Evolutionary conservation across 2,329 filamentous ascomycete species (phyloP), one percentile per base, ranked within the genome.

Genomic region (Fusarium sp.): DNA sequence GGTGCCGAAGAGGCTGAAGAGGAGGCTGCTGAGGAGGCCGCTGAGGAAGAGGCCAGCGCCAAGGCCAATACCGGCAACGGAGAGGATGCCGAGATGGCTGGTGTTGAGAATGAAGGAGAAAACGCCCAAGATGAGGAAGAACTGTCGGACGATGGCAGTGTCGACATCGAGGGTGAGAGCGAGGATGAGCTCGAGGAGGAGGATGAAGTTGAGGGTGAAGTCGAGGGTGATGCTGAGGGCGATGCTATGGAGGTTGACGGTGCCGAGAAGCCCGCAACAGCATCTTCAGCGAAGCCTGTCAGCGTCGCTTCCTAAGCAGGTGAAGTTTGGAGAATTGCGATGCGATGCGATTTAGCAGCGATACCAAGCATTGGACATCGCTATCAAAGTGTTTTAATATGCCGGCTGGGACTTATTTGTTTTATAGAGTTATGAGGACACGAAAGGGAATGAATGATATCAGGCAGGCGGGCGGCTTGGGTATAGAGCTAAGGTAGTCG

Each of bases 1-100:
- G 96, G 95, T 66, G 93, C 92, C 22, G 96, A 98, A 56, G 95
- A 97, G 79, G 89, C 88, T 17, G 93, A 93, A 47, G 90, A 90
- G 52, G 90, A 89, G 53, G 88, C 87, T n/a, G 87, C 80, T 14
- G 87, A 85, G 37, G 88, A 82, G 6, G 86, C 48, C 22, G 59
- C 83, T 10, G 81, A 81, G 28, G 61, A 32, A 28, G 82, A 85
- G 45, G 83, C 80, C 7, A 79, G 77, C 11, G 73, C 84, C 59
- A 82, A 85, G 54, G 81, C 80, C 19, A 80, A 79, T 39, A 73
- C 76, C 20, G 75, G 77, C 20, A 79, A 83, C 61, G 88, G 85
- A 44, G 90, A 91, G 59, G 92, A 94, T 70, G 84, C 87, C 7
- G 91, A 93, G 67, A 94, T 95, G 92, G 91, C 86, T 47, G 91